A percentile compares a stretch with the other conserved stretches of the same genome.
These are phyloP conservation scores for Leucocoprinus birnbaumii DNA, from an alignment of 768 basidiomycete species.

Conservation along the genomic window DNA sequence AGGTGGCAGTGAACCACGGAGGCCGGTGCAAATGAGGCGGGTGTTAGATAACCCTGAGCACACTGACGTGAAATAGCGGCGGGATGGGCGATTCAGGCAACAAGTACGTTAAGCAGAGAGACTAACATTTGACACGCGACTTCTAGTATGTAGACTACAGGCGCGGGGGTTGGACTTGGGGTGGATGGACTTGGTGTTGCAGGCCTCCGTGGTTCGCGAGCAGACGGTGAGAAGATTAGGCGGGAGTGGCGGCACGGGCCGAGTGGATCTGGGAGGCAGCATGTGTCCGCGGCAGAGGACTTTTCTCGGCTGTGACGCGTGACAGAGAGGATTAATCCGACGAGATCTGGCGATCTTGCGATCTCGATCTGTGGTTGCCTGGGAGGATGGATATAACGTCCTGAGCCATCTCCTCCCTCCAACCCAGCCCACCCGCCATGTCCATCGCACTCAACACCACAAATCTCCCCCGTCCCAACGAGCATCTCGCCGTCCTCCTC, in stretches of 20 bases:
- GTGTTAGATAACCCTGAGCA: too few species aligned
- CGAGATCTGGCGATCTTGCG: constrained; percentile 4
- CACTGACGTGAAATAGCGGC: too few species aligned
- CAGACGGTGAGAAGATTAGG: not conserved
- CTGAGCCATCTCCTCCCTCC: not conserved
- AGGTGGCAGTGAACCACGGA: too few species aligned
- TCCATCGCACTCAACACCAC: constrained; percentile 25
- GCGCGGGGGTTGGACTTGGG: too few species aligned
- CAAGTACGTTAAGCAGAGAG: not conserved
- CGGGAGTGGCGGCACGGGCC: not conserved
- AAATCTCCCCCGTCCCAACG: constrained; percentile 43
- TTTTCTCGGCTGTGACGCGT: constrained; percentile 12
- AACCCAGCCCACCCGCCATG: constrained; percentile 2
- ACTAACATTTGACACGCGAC: not conserved
- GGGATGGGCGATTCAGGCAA: too few species aligned
- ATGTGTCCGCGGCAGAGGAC: constrained; percentile 14
- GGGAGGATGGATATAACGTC: constrained; percentile 4
- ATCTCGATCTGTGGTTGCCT: constrained; percentile 10
- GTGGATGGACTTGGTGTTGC: too few species aligned
- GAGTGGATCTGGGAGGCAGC: constrained; percentile 6
- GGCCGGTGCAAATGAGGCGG: too few species aligned
- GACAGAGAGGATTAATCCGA: constrained; percentile 9
- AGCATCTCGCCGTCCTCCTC: constrained; percentile 77
- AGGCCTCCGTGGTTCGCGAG: not conserved
- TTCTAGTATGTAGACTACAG: not conserved